Evolutionary conservation across 2,329 filamentous ascomycete species (phyloP), one percentile per base, ranked within the genome.

Genomic region (Dactylellina cionopaga): DNA sequence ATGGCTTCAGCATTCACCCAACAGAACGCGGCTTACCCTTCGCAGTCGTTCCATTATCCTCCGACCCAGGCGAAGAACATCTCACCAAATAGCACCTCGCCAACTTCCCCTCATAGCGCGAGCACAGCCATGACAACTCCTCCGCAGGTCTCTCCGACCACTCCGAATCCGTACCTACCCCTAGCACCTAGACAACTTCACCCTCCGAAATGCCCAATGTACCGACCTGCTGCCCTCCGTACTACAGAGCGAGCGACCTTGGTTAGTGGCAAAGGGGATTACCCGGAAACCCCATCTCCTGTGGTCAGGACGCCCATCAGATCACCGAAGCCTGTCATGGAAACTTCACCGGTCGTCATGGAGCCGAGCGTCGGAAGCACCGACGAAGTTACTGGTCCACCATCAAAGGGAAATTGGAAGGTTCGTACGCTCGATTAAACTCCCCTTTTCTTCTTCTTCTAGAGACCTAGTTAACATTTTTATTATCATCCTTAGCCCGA

Each of bases 341-440:
- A 47, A 11, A 41, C 58, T 7, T 9, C 73, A 10, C 41, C 37
- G 2, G 44, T 51, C 15, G 54, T 58, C 19, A 69, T 65, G 55
- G 73, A 75, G 17, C 60, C 56, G 25, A 33, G 51, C 0, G 68
- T 68, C 22, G 54, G 55, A n/a, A 69, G 63, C 49, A 62, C 68
- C 2, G 74, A 75, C 13, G 60, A 75, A 25, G 75, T 77, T 60
- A 77, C 76, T 1, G 76, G 75, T 9, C 75, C 76, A 9, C 76
- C 76, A 22, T 66, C 72, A 37, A 75, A 75, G 56, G 70, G 60
- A 22, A 76, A 77, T 54, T 77, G 76, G 76, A 77, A 77, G 75
- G 76, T 77, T 43, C 13, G 66, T 72, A 27, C 22, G 7, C 22
- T 15, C 33, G 29, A 17, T 5, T 52, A 7, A 49, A 49, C 44